Conservation (phyloP, 1,139 yeast species). For the Pichia sp. region DNA sequence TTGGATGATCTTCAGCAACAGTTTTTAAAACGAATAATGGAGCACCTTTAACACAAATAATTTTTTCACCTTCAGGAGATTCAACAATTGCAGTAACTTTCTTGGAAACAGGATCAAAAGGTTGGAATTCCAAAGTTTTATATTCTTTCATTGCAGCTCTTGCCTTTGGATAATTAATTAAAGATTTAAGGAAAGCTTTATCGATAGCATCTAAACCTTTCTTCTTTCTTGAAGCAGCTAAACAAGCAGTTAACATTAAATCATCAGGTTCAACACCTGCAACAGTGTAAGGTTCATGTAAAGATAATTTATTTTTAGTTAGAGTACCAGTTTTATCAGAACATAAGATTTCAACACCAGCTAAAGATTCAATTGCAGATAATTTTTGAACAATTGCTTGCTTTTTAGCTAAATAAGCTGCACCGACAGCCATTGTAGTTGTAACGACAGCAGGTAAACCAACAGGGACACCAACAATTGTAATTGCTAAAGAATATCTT, state of each 20-base stretch:
- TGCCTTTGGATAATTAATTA: slow-evolving; percentile 83
- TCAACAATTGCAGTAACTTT: slow-evolving; percentile 92
- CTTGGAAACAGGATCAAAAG: slow-evolving; percentile 96
- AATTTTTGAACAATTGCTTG: slow-evolving; percentile 97
- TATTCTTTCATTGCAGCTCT: slow-evolving; percentile 91
- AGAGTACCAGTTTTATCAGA: slow-evolving; percentile 99
- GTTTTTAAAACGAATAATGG: slow-evolving; percentile 92
- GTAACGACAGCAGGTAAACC: slow-evolving; percentile 99
- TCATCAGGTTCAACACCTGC: slow-evolving; percentile 98
- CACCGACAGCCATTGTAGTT: slow-evolving; percentile 99
- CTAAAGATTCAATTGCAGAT: slow-evolving; percentile 87
- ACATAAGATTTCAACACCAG: slow-evolving; percentile 98
- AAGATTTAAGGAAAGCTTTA: slow-evolving; percentile 92
- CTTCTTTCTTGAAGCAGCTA: slow-evolving; percentile 98
- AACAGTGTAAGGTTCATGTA: slow-evolving; percentile 98
- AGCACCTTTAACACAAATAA: slow-evolving; percentile 97
- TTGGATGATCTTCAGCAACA: slow-evolving; percentile 94
- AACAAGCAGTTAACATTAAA: slow-evolving; percentile 95
- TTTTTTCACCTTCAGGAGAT: slow-evolving; percentile 94
- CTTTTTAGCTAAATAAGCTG: slow-evolving; percentile 97
- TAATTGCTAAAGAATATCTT: slow-evolving; percentile 91
- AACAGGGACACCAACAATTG: slow-evolving; percentile 99
- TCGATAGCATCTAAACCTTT: slow-evolving; percentile 98
- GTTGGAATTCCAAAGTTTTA: slow-evolving; percentile 93
- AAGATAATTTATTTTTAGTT: slow-evolving; percentile 92